These are phyloP conservation scores for Protomyces lactucae-debilis DNA, from an alignment of 1,139 yeast species.

Conservation along the genomic window DNA sequence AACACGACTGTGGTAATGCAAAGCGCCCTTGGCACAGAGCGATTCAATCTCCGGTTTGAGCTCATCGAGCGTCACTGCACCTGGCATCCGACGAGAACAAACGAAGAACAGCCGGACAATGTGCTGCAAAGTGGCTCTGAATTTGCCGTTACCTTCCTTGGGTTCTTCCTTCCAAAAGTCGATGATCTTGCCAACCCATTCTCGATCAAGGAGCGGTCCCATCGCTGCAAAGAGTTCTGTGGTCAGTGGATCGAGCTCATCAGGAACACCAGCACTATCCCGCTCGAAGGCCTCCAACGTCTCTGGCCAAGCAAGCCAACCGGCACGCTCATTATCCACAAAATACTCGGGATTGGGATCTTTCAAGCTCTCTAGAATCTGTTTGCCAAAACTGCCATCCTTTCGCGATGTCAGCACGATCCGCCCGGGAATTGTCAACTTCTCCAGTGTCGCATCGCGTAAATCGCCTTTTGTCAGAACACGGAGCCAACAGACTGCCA, in stretches of 20 bases:
- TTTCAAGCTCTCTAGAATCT: conserved; percentile 54
- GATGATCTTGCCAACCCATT: conserved; percentile 57
- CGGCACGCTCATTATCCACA: conserved; percentile 49
- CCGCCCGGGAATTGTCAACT: conserved; percentile 40
- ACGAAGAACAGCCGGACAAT: conserved; percentile 26
- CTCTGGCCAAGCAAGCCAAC: conserved; percentile 79
- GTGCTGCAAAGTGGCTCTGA: conserved; percentile 34
- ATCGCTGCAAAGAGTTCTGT: conserved; percentile 44
- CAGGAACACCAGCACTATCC: conserved; percentile 35
- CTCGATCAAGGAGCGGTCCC: conserved; percentile 48
- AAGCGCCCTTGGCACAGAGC: conserved; percentile 22
- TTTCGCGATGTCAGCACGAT: conserved; percentile 45
- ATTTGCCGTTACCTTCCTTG: conserved; percentile 38
- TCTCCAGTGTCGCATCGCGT: conserved; percentile 36
- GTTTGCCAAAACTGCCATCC: conserved; percentile 41
- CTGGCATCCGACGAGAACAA: conserved; percentile 21
- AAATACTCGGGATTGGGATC: conserved; percentile 39
- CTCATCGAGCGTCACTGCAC: conserved; percentile 20
- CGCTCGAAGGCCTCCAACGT: conserved; percentile 48
- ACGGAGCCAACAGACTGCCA: conserved; percentile 51
- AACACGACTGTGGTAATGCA: conserved; percentile 40
- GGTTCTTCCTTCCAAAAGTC: conserved; percentile 45
- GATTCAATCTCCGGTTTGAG: conserved; percentile 24
- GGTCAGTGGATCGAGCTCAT: conserved; percentile 45
- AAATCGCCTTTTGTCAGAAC: conserved; percentile 55